phyloP scores from a whole-genome alignment of 2,329 filamentous ascomycete species.

The Aaosphaeria pasadenensis region DNA sequence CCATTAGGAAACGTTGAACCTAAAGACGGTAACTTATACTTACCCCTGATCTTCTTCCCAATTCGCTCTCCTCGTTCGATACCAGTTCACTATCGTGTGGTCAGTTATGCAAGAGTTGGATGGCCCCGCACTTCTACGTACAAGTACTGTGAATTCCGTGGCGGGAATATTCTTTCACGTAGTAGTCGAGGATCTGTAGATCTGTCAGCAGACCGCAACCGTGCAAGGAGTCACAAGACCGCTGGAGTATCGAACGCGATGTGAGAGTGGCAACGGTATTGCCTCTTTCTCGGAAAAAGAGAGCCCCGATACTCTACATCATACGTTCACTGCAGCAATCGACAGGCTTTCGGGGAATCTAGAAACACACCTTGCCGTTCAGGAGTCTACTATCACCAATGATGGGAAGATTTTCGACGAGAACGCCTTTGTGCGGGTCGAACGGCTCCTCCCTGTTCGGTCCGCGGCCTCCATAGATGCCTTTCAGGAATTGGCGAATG shows the following conservation, averaged over 20 bases:
- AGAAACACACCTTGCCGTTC: constrained; percentile 53
- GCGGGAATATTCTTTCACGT: constrained; percentile 67
- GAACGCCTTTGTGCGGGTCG: constrained; percentile 58
- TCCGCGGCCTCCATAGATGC: constrained; percentile 65
- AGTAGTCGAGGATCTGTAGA: constrained; percentile 64
- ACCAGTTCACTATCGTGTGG: constrained; percentile 68
- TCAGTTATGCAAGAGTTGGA: constrained; percentile 10
- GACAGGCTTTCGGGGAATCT: not conserved
- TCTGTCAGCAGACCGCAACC: constrained; percentile 35
- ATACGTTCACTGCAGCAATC: not conserved
- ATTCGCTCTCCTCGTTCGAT: constrained; percentile 71
- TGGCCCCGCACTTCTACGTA: constrained; percentile 31
- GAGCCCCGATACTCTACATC: not conserved
- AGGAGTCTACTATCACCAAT: constrained; percentile 60
- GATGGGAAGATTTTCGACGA: constrained; percentile 60
- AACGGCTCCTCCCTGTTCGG: constrained; percentile 58
- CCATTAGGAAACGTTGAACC: constrained; percentile 7
- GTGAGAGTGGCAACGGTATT: not conserved
- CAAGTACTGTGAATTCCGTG: constrained; percentile 73
- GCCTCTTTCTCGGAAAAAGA: not conserved
- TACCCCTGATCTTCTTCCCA: constrained; percentile 67
- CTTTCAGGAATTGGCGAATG: constrained; percentile 68
- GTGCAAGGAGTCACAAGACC: too few species aligned
- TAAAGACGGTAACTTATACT: constrained; percentile 7
- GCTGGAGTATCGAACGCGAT: not conserved